Base-by-base conservation (phyloP, 345 rosid species). In the Brassica carinata region DNA sequence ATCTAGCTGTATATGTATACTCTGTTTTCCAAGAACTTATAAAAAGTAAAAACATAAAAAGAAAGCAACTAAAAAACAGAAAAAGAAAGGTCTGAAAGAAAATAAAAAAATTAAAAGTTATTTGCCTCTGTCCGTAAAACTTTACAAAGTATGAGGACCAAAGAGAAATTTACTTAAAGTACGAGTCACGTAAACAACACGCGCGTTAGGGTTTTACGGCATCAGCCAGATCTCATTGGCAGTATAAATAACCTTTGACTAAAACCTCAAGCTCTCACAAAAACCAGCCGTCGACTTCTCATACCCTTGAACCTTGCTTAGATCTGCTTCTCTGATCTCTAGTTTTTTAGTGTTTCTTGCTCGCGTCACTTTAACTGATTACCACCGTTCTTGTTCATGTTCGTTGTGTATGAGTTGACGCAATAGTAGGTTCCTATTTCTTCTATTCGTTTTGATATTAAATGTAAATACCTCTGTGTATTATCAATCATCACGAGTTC, bases 341-440 rank as follows among this genome's bases (percentile, higher is more conserved):
- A 9, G 6, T 33, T 7, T 15, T 7, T 13, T 2, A n/a, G 1
- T 15, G 11, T 5, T 36, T 30, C 33, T 9, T 26, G n/a, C 3
- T 0, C 2, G 84, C 84, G 81, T 82, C 84, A 82, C 29, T 82
- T n/a, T 71, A 23, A 82, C 82, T 82, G 84, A 82, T 77, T 82
- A 77, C 84, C 75, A 68, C 34, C 84, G 84, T 23, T 62, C 81
- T 5, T 8, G 27, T 77, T 11, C 1, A 77, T 82, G 84, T 48
- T 72, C 84, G 82, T 82, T 76, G 84, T 1, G 84, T 82, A 82
- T 82, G 82, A 77, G 84, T 17, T 82, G 84, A 82, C 81, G 84
- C 84, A 2, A 77, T 33, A 82, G 27, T 18, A 3, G 2, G 7
- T 58, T n/a, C 81, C 75, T 77, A 43, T 26, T 0, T 72, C 72